Percentiles rank a stretch among this genome's conserved stretches.
These are phyloP conservation scores for Backusella macrospora DNA, from an alignment of 192 early-diverging fungal species.

Conservation along the genomic window DNA sequence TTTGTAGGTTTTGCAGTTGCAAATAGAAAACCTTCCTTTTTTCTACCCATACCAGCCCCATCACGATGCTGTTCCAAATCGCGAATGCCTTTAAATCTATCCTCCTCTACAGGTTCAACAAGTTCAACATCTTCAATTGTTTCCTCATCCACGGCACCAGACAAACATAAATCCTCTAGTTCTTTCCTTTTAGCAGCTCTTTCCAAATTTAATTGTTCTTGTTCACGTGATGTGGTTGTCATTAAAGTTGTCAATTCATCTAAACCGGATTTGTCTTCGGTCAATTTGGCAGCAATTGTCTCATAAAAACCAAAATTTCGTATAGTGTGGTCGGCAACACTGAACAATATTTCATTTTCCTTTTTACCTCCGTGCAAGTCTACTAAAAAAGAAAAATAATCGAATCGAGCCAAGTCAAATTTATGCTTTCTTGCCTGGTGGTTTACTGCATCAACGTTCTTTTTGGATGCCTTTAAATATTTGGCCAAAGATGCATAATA, in stretches of 20 bases:
- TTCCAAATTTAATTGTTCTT: constrained; percentile 52
- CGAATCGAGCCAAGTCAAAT: constrained; percentile 66
- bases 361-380: constrained; percentile 63
- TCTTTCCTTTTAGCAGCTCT: constrained; percentile 51
- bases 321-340: constrained; percentile 53
- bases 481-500: constrained; percentile 48
- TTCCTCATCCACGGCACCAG: not conserved
- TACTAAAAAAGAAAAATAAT: constrained; percentile 54
- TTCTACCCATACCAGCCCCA: constrained; percentile 39
- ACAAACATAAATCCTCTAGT: not conserved
- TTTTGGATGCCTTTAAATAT: constrained; percentile 49
- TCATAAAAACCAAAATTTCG: constrained; percentile 52
- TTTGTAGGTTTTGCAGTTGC: constrained; percentile 53
- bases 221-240: constrained; percentile 33
- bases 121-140: not conserved
- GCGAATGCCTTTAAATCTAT: constrained; percentile 59
- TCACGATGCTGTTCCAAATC: constrained; percentile 61
- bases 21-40: constrained; percentile 64
- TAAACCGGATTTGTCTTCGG: constrained; percentile 43
- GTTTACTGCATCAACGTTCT: not conserved
- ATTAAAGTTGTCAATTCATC: constrained; percentile 21
- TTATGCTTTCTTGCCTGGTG: constrained; percentile 54
- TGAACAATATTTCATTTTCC: constrained; percentile 57
- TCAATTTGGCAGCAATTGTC: constrained; percentile 36
- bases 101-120: not conserved